Base-by-base conservation (phyloP, 139 green algal species). In the Picochlorum sp. region DNA sequence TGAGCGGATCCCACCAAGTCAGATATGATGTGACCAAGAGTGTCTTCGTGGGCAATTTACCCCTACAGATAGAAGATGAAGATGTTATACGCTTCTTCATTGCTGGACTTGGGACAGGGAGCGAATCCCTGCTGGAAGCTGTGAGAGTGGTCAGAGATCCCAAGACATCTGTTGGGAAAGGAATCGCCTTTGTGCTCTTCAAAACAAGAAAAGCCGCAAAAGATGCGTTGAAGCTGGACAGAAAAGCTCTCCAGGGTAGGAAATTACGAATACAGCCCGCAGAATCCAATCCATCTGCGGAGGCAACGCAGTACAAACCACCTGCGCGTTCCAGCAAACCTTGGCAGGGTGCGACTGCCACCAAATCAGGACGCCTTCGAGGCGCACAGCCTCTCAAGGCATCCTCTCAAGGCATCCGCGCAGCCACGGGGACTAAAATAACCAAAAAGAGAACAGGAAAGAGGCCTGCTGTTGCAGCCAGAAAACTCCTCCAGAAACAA, bases 21-120 rank as follows among this genome's bases (percentile, higher is more conserved):
- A n/a, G 69, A 57, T 96, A 91, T 57, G 85, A 95, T 69, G 77
- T 70, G 4, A 30, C 45, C 2, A 78, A 82, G 57, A 84, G 77
- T 23, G 65, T 96, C 0, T 97, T 97, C 70, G 62, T 96, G 1
- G 90, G 90, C 60, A 96, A 96, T 60, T 66, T 97, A 63, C 74
- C 81, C 18, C 84, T 86, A 45, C 76, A 87, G n/a, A 69, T 81
- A 3, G 62, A 82, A 72, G 78, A 89, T 51, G 83, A 91, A 59
- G 77, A 90, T 41, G 47, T 92, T 9, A 73, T 92, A n/a, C 44
- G 51, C 8, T 30, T 70, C 6, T 80, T 87, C 49, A 75, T 81
- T 16, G 41, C 45, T 26, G 69, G 47, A 23, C 44, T 60, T 15
- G 50, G 34, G 30, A 34, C 57, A 10, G 65, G 59, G 16, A 56